These are phyloP conservation scores for Fusarium ambrosium DNA, from an alignment of 2,329 filamentous ascomycete genomes.

Conservation along the genomic window DNA sequence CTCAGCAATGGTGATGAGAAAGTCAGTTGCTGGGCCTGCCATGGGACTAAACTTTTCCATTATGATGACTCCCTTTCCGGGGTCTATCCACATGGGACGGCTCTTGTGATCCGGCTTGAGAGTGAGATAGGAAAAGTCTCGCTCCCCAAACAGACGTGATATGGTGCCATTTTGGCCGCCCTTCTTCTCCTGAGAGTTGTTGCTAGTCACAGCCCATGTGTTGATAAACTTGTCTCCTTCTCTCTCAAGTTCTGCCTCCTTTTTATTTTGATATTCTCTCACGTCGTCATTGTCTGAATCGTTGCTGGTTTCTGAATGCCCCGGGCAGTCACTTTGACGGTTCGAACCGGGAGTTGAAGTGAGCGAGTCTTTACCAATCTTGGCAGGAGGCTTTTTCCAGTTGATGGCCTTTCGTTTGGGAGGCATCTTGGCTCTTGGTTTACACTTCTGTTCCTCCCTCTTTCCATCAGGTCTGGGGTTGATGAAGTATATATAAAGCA, in stretches of 20 bases:
- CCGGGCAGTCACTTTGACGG: background rate
- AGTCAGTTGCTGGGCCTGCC: slow-evolving; percentile 85
- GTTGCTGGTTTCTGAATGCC: background rate
- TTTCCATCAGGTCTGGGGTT: background rate
- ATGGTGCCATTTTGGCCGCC: background rate
- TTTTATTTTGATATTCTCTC: slow-evolving; percentile 4
- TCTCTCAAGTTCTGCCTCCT: slow-evolving; percentile 2
- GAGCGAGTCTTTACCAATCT: background rate
- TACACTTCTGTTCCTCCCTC: background rate
- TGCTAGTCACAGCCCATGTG: slow-evolving; percentile 13
- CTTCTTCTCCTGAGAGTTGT: background rate
- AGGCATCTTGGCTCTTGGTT: background rate
- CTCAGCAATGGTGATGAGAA: slow-evolving; percentile 91
- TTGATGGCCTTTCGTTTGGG: slow-evolving; percentile 12
- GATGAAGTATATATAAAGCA: background rate
- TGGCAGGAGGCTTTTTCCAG: background rate
- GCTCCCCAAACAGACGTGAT: slow-evolving; percentile 49
- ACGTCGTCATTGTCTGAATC: slow-evolving; percentile 11
- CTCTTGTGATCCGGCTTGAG: slow-evolving; percentile 87
- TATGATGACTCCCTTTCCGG: slow-evolving; percentile 83
- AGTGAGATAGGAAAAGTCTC: slow-evolving; percentile 81
- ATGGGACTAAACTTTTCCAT: slow-evolving; percentile 89
- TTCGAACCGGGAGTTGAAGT: background rate
- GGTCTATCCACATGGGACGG: slow-evolving; percentile 90
- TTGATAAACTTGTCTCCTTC: slow-evolving; percentile 15